Base-by-base conservation (phyloP, 257 asterid species). In the Nicotiana attenuata region DNA sequence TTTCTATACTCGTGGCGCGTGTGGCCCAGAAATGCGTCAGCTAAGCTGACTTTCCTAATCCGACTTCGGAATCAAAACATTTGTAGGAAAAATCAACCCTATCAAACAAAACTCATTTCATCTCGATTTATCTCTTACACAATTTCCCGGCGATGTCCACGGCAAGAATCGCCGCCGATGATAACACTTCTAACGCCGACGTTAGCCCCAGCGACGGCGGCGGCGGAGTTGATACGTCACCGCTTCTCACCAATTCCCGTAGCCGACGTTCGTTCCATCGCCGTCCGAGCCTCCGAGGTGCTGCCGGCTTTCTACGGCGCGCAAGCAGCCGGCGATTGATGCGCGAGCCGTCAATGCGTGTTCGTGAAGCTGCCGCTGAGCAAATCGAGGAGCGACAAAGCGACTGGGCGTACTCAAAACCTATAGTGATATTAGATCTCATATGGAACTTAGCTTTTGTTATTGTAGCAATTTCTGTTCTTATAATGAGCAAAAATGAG, bases 381-480 rank as follows among this genome's bases (percentile, higher is more conserved):
- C 92, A 89, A 86, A 86, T 89, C 86, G 97, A 92, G 87, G 97
- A 92, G 71, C 86, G 97, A 4, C 98, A 94, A 61, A 94, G 91
- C 89, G 97, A 94, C 60, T 94, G 98, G 98, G 95, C 97, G 3
- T 91, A 94, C 88, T 94, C 98, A 10, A 94, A 91, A 91, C 98
- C 97, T 38, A 87, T 94, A 28, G 96, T 94, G 17, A 82, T 93
- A 15, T 84, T 94, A 5, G 98, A 94, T 92, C 89, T 92, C 10
- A 53, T 91, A 1, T 94, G 98, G 98, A 94, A 94, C 89, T 81
- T 94, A 65, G 94, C 92, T 1, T 94, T 92, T 84, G 88, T 94
- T 20, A 55, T 83, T 20, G 88, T 87, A 8, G 86, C 92, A 7
- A n/a, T 82, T 16, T 83, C 83, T 16, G 90, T 89, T 78, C 38